phyloP scores from a whole-genome alignment of 1,284 basidiomycete genomes.

The Xerocomus amazonicus region DNA sequence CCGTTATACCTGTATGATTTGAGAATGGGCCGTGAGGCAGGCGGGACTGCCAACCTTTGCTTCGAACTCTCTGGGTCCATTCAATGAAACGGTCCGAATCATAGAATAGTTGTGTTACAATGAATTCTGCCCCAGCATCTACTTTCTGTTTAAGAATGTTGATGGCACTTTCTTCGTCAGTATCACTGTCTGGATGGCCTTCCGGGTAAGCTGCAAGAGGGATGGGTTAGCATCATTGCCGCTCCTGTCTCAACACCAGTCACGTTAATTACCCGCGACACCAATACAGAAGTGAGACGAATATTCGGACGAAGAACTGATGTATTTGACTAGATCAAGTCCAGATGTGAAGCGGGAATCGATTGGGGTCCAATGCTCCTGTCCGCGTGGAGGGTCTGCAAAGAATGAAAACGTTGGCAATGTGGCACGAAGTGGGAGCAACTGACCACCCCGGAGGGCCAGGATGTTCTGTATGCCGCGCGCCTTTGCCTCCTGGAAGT shows the following conservation, averaged over 20 bases:
- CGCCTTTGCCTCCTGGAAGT: constrained; percentile 69
- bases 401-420: background rate
- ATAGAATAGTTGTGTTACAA: constrained; percentile 98
- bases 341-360: constrained; percentile 87
- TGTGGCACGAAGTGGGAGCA: background rate
- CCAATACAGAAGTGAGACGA: constrained; percentile 88
- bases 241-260: background rate
- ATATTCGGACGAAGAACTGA: constrained; percentile 77
- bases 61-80: constrained; percentile 74
- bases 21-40: constrained; percentile 4
- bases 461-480: constrained; percentile 89
- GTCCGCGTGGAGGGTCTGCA: constrained; percentile 85
- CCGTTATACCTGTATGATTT: constrained; percentile 65
- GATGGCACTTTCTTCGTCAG: constrained; percentile 70
- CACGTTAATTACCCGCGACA: constrained; percentile 63
- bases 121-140: constrained; percentile 93
- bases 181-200: constrained; percentile 73
- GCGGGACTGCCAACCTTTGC: constrained; percentile 51
- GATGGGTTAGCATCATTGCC: constrained; percentile 2
- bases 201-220: constrained; percentile 78
- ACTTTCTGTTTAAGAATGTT: constrained; percentile 83
- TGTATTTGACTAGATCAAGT: constrained; percentile 88
- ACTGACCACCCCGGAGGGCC: constrained; percentile 82
- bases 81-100: constrained; percentile 82
- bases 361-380: constrained; percentile 88